Conservation (phyloP, 345 rosid genomes). For the Jatropha curcas region DNA sequence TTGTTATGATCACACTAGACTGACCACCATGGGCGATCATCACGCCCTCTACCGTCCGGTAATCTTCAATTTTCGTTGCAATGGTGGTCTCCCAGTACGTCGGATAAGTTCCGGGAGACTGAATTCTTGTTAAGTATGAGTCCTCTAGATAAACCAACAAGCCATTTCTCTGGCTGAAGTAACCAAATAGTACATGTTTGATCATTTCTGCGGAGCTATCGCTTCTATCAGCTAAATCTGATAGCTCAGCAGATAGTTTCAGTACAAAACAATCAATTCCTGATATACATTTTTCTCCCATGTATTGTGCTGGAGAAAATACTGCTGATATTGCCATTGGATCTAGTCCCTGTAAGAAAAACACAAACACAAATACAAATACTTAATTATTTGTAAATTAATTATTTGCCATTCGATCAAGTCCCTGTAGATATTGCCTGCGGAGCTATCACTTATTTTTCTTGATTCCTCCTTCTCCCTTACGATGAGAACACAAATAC, state of each 20-base stretch:
- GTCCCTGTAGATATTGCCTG: no score
- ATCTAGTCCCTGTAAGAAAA: conserved; percentile 98
- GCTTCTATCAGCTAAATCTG: conserved; percentile 65
- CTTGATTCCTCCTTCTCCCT: no score
- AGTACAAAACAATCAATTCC: conserved; percentile 78
- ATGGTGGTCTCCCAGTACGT: conserved; percentile 96
- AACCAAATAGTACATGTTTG: conserved; percentile 80
- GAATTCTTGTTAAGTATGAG: conserved; percentile 75
- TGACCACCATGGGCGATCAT: conserved; percentile 89
- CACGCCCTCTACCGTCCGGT: conserved; percentile 63
- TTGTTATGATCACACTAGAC: conserved; percentile 67
- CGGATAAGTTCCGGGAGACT: conserved; percentile 70
- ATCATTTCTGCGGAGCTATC: conserved; percentile 92
- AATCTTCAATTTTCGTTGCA: conserved; percentile 71
- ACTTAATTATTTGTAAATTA: no score
- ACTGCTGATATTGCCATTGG: conserved; percentile 79
- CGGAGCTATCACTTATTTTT: no score
- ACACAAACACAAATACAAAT: conserved; percentile 5
- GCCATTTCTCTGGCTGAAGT: conserved; percentile 93
- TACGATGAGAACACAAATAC: no score
- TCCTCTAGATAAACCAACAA: conserved; percentile 68
- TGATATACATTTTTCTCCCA: conserved; percentile 72
- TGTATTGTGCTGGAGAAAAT: conserved; percentile 74
- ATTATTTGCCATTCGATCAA: no score
- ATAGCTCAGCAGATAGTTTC: conserved; percentile 74